Evolutionary conservation across 1,139 yeast genomes (phyloP).

Genomic region (Suhomyces bribrorum): DNA sequence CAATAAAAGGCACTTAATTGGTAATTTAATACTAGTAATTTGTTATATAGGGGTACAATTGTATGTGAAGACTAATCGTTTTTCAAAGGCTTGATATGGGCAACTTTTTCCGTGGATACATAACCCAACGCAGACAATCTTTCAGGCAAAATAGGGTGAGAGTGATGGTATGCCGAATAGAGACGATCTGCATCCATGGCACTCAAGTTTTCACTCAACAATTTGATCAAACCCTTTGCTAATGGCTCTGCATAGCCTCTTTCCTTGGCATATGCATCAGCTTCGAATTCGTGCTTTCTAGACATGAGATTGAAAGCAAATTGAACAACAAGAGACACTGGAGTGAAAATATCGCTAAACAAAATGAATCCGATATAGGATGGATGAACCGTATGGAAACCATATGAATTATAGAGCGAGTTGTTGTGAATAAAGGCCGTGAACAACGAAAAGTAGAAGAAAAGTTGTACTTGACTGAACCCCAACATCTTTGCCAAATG

Average conservation of each 20-base stretch:
- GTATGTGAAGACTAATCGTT: no score
- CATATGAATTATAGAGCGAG: slow-evolving; percentile 77
- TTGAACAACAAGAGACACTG: slow-evolving; percentile 68
- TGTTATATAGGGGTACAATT: no score
- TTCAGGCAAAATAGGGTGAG: slow-evolving; percentile 90
- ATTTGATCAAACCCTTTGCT: slow-evolving; percentile 68
- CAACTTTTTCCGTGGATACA: slow-evolving; percentile 46
- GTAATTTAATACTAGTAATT: no score
- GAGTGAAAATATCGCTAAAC: slow-evolving; percentile 72
- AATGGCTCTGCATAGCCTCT: slow-evolving; percentile 72
- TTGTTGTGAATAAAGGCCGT: slow-evolving; percentile 76
- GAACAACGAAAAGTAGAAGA: slow-evolving; percentile 67
- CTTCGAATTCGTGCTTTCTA: slow-evolving; percentile 89
- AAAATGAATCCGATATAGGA: slow-evolving; percentile 76
- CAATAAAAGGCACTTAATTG: no score
- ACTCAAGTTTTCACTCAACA: slow-evolving; percentile 78
- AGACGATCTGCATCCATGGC: slow-evolving; percentile 87
- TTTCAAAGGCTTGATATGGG: slow-evolving; percentile 11
- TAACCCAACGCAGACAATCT: slow-evolving; percentile 73
- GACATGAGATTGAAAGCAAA: slow-evolving; percentile 69
- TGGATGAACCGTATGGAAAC: slow-evolving; percentile 67
- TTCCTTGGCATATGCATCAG: slow-evolving; percentile 79
- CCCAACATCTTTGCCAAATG: slow-evolving; percentile 76
- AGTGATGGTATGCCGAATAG: slow-evolving; percentile 83
- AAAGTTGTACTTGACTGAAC: slow-evolving; percentile 63